Evolutionary conservation across 345 rosid genomes (phyloP).

Genomic region (Gossypium herbaceum): DNA sequence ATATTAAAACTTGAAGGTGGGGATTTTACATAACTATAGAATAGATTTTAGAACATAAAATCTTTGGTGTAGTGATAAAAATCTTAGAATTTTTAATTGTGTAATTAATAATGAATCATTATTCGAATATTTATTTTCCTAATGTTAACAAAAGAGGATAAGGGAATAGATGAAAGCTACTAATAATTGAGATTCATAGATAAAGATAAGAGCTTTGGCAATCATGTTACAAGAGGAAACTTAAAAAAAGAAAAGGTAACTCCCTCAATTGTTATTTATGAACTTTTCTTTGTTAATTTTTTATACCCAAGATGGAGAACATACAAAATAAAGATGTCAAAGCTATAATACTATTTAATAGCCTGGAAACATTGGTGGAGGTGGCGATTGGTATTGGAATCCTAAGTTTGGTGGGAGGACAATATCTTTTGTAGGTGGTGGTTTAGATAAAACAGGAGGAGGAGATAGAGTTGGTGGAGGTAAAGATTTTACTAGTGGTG

Average conservation of each 20-base stretch:
- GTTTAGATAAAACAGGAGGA: too few species aligned
- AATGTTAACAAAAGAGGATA: too few species aligned
- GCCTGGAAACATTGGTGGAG: conserved; percentile 73
- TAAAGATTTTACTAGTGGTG: too few species aligned
- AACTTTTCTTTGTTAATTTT: neutral
- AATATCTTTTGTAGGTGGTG: conserved; percentile 6
- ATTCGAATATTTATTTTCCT: too few species aligned
- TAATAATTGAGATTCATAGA: neutral
- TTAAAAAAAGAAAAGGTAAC: neutral
- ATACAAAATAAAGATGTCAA: neutral
- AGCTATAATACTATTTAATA: conserved; percentile 32
- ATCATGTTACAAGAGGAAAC: neutral
- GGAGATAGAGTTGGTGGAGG: too few species aligned
- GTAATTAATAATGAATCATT: too few species aligned
- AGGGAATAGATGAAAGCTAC: neutral
- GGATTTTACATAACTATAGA: too few species aligned
- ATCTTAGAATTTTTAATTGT: too few species aligned
- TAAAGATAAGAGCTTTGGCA: too few species aligned
- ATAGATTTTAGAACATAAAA: too few species aligned
- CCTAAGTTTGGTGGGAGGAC: conserved; percentile 30
- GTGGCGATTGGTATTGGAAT: conserved; percentile 65
- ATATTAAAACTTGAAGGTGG: too few species aligned
- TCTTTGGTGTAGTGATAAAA: too few species aligned
- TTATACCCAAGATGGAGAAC: neutral
- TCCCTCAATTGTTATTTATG: neutral